Base-by-base conservation (phyloP, 2,329 filamentous ascomycete species). In the Scytalidium sp. region DNA sequence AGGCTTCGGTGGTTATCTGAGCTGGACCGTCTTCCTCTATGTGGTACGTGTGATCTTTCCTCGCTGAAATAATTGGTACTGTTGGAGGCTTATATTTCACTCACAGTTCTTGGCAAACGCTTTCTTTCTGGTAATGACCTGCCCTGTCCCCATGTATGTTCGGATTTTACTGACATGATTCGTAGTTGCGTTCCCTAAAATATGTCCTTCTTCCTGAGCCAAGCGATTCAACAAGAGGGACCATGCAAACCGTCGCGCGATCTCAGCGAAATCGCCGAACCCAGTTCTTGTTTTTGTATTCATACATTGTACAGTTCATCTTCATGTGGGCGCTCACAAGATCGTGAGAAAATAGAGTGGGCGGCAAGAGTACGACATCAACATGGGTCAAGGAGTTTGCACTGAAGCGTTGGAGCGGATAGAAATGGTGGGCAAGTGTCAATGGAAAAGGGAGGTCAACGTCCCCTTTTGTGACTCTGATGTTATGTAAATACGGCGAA, bases 171-270 rank as follows among this genome's bases (percentile, higher is more conserved):
- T 60, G 51, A 56, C 49, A 19, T 51, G 21, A 51, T 4, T 36
- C 15, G 6, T 53, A 96, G 90, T 87, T 99, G 67, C 88, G 94
- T 51, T 97, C 93, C 15, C 73, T 99, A 54, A 92, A 96, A 74
- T 99, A 99, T 63, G 94, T 99, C 21, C 80, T 99, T 13, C 81
- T 99, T 4, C 94, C 94, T 0, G 91, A 97, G 66, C 78, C 84
- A 2, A 78, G 75, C 51, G 84, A 86, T 61, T 80, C 78, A 48
- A 78, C 79, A 32, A 64, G 74, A 50, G 77, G 75, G 11, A 75
- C 75, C 1, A 82, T 84, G 59, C 83, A 85, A 58, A 84, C 83
- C 2, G 88, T 95, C 53, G 90, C 90, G 22, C 83, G 92, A 55
- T 85, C 88, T 36, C 94, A 96, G 73, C 85, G 88, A 64, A 94